A percentile compares a stretch with the other conserved stretches of the same genome.
phyloP scores from a whole-genome alignment of 805 yeast species.

The Wickerhamomyces canadensis region DNA sequence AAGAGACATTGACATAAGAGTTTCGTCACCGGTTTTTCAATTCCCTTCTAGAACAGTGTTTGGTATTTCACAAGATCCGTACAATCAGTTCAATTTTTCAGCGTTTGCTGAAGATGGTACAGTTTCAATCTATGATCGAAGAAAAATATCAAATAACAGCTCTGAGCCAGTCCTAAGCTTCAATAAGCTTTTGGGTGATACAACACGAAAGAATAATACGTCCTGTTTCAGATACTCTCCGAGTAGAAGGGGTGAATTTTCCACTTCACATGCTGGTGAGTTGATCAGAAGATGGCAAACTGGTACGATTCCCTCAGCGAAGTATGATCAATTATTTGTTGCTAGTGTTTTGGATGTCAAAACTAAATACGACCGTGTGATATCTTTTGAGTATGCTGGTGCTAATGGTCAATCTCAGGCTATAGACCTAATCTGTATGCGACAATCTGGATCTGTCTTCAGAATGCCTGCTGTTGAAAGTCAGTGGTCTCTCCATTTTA shows the following conservation, averaged over 20 bases:
- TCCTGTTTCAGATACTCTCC: conserved; percentile 70
- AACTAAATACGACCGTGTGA: conserved; percentile 75
- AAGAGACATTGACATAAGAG: conserved; percentile 71
- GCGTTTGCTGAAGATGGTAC: conserved; percentile 83
- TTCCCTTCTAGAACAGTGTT: conserved; percentile 69
- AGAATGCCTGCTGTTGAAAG: conserved; percentile 70
- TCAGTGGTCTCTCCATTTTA: conserved; percentile 56
- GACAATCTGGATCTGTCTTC: conserved; percentile 86
- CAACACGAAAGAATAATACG: conserved; percentile 50
- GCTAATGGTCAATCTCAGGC: conserved; percentile 38
- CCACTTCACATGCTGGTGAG: conserved; percentile 76
- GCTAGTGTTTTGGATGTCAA: conserved; percentile 68
- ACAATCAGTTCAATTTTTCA: conserved; percentile 59
- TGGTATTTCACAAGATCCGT: conserved; percentile 65
- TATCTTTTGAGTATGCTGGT: conserved; percentile 67
- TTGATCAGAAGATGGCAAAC: conserved; percentile 76
- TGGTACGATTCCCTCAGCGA: conserved; percentile 45
- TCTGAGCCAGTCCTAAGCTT: conserved; percentile 58
- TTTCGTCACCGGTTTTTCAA: conserved; percentile 61
- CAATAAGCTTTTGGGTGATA: conserved; percentile 55
- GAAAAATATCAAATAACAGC: conserved; percentile 43
- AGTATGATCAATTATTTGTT: conserved; percentile 61
- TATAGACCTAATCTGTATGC: conserved; percentile 74
- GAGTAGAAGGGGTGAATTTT: conserved; percentile 61
- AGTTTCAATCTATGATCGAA: conserved; percentile 74